These are phyloP conservation scores for Chalciporus sp. DNA, from an alignment of 1,284 basidiomycete species.

Conservation along the genomic window DNA sequence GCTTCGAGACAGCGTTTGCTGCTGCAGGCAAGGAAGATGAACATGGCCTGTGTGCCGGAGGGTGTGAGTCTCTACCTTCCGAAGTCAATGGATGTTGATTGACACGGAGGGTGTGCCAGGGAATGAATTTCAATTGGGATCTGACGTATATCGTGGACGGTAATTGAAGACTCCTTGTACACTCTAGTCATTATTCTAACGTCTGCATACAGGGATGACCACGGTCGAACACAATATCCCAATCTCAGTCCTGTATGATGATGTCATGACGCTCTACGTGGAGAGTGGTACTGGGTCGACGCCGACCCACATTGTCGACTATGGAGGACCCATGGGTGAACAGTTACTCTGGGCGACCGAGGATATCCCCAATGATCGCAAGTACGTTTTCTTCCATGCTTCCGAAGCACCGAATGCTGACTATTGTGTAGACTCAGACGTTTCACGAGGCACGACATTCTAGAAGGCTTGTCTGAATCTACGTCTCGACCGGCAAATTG, in stretches of 20 bases:
- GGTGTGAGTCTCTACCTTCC: conserved; percentile 41
- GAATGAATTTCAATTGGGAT: conserved; percentile 79
- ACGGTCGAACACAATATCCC: conserved; percentile 75
- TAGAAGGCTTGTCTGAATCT: conserved; percentile 63
- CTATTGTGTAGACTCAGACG: conserved; percentile 49
- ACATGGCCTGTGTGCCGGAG: conserved; percentile 74
- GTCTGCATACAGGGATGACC: conserved; percentile 60
- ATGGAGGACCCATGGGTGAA: conserved; percentile 68
- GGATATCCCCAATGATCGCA: conserved; percentile 65
- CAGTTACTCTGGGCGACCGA: conserved; percentile 66
- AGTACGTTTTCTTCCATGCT: conserved; percentile 41
- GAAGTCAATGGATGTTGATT: background rate
- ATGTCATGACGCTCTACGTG: conserved; percentile 60
- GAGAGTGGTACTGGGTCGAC: conserved; percentile 71
- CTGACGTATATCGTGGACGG: conserved; percentile 74
- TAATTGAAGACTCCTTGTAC: conserved; percentile 25
- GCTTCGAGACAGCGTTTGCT: conserved; percentile 71
- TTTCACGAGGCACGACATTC: conserved; percentile 63
- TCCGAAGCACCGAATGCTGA: background rate
- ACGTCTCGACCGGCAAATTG: conserved; percentile 60
- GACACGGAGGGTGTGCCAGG: conserved; percentile 36
- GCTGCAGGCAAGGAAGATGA: conserved; percentile 58
- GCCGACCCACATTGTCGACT: conserved; percentile 74
- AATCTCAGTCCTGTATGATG: conserved; percentile 66
- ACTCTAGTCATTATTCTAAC: conserved; percentile 16